These are phyloP conservation scores for Trichoderma cornu-damae DNA, from an alignment of 2,329 filamentous ascomycete genomes.

Conservation along the genomic window DNA sequence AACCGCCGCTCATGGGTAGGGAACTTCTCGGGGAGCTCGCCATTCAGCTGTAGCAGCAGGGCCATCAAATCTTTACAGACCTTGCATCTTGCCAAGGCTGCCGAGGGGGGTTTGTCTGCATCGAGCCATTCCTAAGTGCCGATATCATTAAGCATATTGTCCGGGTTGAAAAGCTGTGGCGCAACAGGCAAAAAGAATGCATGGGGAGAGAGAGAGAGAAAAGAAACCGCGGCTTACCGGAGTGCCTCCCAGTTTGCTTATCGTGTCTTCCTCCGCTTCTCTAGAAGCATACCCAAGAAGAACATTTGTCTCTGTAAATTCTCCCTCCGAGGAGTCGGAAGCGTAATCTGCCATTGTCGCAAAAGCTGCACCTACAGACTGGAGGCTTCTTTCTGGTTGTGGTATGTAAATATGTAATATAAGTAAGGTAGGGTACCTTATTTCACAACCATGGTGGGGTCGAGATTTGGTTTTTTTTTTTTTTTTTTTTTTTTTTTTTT, in stretches of 20 bases:
- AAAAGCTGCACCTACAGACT: not conserved
- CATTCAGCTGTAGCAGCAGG: slow-evolving; percentile 85
- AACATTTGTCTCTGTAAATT: slow-evolving; percentile 77
- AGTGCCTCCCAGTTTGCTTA: slow-evolving; percentile 81
- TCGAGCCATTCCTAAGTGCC: slow-evolving; percentile 72
- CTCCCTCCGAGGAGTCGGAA: slow-evolving; percentile 72
- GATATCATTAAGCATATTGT: not conserved
- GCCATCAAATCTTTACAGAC: slow-evolving; percentile 79
- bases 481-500: too few species aligned
- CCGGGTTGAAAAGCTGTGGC: not conserved
- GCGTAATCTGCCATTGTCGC: slow-evolving; percentile 69
- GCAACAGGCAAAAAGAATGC: not conserved
- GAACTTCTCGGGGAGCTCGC: slow-evolving; percentile 79
- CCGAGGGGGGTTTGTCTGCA: slow-evolving; percentile 63
- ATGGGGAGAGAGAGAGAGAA: too few species aligned
- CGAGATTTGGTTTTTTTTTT: slow-evolving; percentile 39
- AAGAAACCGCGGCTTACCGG: slow-evolving; percentile 56
- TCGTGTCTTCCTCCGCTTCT: slow-evolving; percentile 71
- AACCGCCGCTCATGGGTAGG: slow-evolving; percentile 81
- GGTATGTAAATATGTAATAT: too few species aligned
- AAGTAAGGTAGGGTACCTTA: too few species aligned
- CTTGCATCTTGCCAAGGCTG: slow-evolving; percentile 75
- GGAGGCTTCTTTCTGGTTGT: slow-evolving; percentile 20
- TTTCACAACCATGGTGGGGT: slow-evolving; percentile 35
- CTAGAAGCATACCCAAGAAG: slow-evolving; percentile 83